These are phyloP conservation scores for Macrotyloma uniflorum DNA, from an alignment of 306 rosid genomes.

Conservation along the genomic window DNA sequence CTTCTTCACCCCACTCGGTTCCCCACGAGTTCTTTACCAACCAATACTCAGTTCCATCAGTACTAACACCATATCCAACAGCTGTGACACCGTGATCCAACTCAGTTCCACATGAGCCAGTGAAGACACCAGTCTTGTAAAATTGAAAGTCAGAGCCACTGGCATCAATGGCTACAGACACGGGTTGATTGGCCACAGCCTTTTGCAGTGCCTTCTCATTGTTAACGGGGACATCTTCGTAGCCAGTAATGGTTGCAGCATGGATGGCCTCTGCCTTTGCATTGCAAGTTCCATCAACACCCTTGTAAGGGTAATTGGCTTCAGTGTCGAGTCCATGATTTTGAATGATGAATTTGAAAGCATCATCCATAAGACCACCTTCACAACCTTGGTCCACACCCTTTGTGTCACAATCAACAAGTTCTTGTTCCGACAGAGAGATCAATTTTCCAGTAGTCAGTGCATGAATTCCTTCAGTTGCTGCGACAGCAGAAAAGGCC, in stretches of 20 bases:
- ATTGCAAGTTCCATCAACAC: conserved; percentile 36
- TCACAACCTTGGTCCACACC: conserved; percentile 51
- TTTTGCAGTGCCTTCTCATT: conserved; percentile 46
- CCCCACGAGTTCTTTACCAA: conserved; percentile 66
- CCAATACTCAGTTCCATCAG: conserved; percentile 43
- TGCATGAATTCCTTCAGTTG: conserved; percentile 49
- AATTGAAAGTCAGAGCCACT: conserved; percentile 44
- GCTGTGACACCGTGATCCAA: conserved; percentile 55
- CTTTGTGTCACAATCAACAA: conserved; percentile 53
- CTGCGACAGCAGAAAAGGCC: conserved; percentile 58
- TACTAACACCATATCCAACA: conserved; percentile 42
- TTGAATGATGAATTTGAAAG: conserved; percentile 45
- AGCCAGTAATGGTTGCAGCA: conserved; percentile 40
- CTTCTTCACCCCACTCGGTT: conserved; percentile 50
- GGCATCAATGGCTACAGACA: conserved; percentile 57
- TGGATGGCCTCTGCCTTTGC: background rate
- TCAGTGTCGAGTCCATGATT: conserved; percentile 45
- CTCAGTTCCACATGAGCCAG: conserved; percentile 50
- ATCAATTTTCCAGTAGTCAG: conserved; percentile 37
- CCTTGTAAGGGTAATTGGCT: conserved; percentile 43
- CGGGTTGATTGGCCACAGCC: conserved; percentile 48
- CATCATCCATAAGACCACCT: conserved; percentile 51
- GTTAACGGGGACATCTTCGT: conserved; percentile 48
- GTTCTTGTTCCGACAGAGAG: conserved; percentile 51
- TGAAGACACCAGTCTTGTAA: conserved; percentile 50